Evolutionary conservation across 192 early-diverging fungal species (phyloP), one percentile per base, ranked within the genome.

Genomic region (Linderina pennispora): DNA sequence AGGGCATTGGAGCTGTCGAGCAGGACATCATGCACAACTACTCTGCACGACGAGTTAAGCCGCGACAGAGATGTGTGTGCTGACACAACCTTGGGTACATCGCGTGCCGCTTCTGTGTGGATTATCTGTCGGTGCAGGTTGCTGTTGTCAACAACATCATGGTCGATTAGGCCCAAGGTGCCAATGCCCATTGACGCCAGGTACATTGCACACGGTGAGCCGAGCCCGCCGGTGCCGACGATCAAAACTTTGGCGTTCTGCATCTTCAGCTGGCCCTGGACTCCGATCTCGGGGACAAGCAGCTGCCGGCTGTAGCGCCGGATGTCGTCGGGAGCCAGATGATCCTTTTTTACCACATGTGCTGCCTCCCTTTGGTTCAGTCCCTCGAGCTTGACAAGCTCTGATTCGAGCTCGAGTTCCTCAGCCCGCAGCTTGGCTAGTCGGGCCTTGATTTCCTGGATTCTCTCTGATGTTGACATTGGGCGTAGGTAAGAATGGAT

Each of bases 111-210:
- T 43, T 95, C 86, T 15, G 82, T 81, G 55, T 98, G 94, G 37
- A 96, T 89, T 11, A 99, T 78, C 62, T 99, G 96, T 0, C 96
- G 80, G 55, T 99, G 94, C 13, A 98, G 62, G 59, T 98, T 98
- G 60, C 85, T 91, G 25, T 69, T 67, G 57, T 95, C 96, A 0
- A 99, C 88, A 0, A 50, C 68, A 55, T 99, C 96, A 59, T 97
- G 89, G 53, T 99, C 96, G 0, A 92, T 80, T 15, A 97, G 83
- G 6, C 96, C 96, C 16, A 99, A 40, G 2, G 78, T 73, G 56
- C 88, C 94, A 15, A 96, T 75, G 3, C 96, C 96, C 43, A 85
- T 85, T 3, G 86, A 83, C 4, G 89, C 91, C 13, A 98, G 76
- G 53, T 98, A 98, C 21, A 97, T 69, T 2, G 83, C 74, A 23